phyloP scores from a whole-genome alignment of 1,284 basidiomycete genomes.

The Bondarzewia mesenterica region DNA sequence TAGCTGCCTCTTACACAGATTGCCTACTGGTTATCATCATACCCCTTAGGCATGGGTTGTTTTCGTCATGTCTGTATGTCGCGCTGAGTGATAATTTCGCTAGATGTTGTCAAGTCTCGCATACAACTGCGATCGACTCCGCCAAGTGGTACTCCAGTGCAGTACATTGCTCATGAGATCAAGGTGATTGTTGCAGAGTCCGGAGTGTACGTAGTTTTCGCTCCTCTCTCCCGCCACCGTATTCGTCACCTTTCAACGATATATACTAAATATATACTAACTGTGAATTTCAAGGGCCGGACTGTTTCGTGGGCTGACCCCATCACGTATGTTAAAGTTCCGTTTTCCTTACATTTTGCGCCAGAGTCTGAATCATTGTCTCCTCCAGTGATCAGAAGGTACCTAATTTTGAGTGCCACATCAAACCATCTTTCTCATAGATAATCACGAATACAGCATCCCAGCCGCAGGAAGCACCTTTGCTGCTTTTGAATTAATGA shows the following conservation, averaged over 20 bases:
- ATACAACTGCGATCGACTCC: conserved; percentile 77
- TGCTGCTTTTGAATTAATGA: conserved; percentile 82
- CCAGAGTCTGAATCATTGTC: conserved; percentile 1
- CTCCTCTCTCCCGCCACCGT: too few relatives aligned
- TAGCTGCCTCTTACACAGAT: conserved; percentile 38
- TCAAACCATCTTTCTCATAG: too few relatives aligned
- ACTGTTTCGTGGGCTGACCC: conserved; percentile 66
- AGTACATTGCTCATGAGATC: conserved; percentile 75
- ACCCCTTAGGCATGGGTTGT: conserved; percentile 60
- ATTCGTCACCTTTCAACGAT: too few relatives aligned
- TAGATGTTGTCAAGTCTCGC: conserved; percentile 88
- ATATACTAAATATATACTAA: too few relatives aligned
- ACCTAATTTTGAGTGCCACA: not conserved
- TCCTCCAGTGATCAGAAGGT: conserved; percentile 55
- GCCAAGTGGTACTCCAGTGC: conserved; percentile 70
- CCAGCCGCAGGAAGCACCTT: conserved; percentile 91
- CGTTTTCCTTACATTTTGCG: not conserved
- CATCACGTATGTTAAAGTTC: conserved; percentile 44
- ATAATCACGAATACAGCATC: conserved; percentile 41
- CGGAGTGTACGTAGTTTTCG: conserved; percentile 73
- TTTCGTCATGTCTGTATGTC: not conserved
- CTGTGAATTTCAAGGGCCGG: conserved; percentile 32
- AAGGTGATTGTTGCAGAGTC: conserved; percentile 63
- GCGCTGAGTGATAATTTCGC: not conserved
- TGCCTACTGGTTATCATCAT: conserved; percentile 91